Percentiles rank a stretch among this genome's conserved stretches.
Conservation (phyloP, 257 asterid genomes). For the Nicotiana attenuata region DNA sequence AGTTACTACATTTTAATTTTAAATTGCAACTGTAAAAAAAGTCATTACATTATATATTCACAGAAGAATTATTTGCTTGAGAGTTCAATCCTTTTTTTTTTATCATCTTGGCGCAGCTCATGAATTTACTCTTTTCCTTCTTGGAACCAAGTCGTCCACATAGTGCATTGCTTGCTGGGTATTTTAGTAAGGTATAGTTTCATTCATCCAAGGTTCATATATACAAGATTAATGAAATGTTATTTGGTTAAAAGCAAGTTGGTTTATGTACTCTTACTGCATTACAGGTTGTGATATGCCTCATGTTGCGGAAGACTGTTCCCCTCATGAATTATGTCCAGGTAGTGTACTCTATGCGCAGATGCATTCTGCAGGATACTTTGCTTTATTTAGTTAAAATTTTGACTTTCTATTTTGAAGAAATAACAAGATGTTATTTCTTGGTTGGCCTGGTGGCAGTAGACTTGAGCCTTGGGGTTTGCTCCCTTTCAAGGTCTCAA, state of each 20-base stretch:
- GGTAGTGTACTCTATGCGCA: slow-evolving; percentile 30
- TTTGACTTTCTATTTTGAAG: not conserved
- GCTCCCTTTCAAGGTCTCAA: too few species aligned
- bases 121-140: slow-evolving; percentile 91
- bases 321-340: slow-evolving; percentile 90
- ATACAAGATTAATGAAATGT: not conserved
- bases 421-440: not conserved
- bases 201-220: slow-evolving; percentile 3
- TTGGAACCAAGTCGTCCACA: slow-evolving; percentile 85
- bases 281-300: slow-evolving; percentile 85
- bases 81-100: slow-evolving; percentile 14
- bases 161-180: slow-evolving; percentile 88
- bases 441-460: too few species aligned
- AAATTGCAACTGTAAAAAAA: slow-evolving; percentile 13
- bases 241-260: slow-evolving; percentile 14
- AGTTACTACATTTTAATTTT: not conserved
- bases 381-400: not conserved
- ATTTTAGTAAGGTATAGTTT: slow-evolving; percentile 81
- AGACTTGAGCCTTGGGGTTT: too few species aligned
- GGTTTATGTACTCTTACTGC: slow-evolving; percentile 21
- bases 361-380: not conserved
- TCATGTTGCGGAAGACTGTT: slow-evolving; percentile 85
- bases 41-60: not conserved
- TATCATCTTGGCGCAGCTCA: slow-evolving; percentile 56
- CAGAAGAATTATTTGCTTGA: slow-evolving; percentile 10